A percentile compares a stretch with the other conserved stretches of the same genome.
Conservation (phyloP, 306 rosid genomes). For the Betula pendula region DNA sequence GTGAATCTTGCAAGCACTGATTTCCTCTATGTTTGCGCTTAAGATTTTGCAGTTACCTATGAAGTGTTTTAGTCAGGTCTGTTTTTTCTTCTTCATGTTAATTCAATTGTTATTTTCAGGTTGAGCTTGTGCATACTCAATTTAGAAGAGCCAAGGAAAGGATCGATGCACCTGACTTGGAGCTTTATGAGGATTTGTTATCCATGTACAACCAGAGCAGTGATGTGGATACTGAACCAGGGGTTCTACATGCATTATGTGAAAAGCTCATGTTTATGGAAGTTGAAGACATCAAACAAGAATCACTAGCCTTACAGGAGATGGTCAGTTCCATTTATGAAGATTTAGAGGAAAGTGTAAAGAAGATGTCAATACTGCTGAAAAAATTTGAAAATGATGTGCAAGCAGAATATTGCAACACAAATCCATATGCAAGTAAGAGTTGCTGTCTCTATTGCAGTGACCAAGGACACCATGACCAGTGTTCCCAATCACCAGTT, state of each 20-base stretch:
- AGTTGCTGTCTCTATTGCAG: constrained; percentile 36
- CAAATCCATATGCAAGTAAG: constrained; percentile 29
- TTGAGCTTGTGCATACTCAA: constrained; percentile 76
- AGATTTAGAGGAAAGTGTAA: constrained; percentile 52
- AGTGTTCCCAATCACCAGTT: constrained; percentile 39
- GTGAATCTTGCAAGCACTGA: not conserved
- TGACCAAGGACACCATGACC: constrained; percentile 32
- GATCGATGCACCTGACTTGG: constrained; percentile 51
- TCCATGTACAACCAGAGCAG: constrained; percentile 43
- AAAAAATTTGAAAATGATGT: constrained; percentile 65
- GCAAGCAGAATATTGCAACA: constrained; percentile 49
- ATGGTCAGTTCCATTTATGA: constrained; percentile 47
- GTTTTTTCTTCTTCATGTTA: not conserved
- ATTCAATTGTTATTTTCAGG: constrained; percentile 41
- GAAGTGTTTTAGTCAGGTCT: not conserved
- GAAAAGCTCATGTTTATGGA: constrained; percentile 63
- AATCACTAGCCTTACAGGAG: constrained; percentile 66
- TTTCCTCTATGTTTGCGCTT: not conserved
- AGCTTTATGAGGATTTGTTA: constrained; percentile 56
- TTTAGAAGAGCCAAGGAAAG: constrained; percentile 74
- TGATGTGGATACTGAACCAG: constrained; percentile 45
- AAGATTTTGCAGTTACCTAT: not conserved
- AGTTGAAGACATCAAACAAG: constrained; percentile 59
- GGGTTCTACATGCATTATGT: constrained; percentile 45
- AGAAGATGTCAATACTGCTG: constrained; percentile 54